Conservation (phyloP, 306 rosid genomes). For the Macrotyloma uniflorum region DNA sequence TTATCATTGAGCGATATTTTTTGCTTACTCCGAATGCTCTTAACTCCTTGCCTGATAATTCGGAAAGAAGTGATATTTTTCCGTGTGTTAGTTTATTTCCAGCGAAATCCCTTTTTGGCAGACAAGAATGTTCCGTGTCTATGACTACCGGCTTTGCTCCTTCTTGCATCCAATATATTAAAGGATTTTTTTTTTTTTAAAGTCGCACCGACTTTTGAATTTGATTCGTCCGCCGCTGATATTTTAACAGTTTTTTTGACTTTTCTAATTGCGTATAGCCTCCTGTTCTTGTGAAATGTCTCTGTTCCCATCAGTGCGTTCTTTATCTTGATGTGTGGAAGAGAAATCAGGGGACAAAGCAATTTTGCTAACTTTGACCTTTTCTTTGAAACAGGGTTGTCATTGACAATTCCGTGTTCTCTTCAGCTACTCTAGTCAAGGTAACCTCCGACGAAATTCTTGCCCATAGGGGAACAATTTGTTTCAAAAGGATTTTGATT, state of each 20-base stretch:
- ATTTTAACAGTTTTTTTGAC: slow-evolving; percentile 25
- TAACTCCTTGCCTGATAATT: not conserved
- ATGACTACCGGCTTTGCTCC: not conserved
- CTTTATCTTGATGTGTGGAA: not conserved
- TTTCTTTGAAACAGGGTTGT: slow-evolving; percentile 67
- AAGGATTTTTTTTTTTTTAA: not conserved
- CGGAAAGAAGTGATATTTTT: not conserved
- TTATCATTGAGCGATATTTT: not conserved
- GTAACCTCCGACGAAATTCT: slow-evolving; percentile 48
- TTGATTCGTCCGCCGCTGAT: slow-evolving; percentile 23
- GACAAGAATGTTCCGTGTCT: slow-evolving; percentile 13
- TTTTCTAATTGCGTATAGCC: slow-evolving; percentile 18
- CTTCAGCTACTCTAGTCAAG: slow-evolving; percentile 86
- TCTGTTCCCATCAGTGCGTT: not conserved
- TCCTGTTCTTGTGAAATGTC: slow-evolving; percentile 30
- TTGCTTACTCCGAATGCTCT: not conserved
- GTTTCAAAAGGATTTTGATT: not conserved
- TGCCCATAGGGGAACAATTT: not conserved
- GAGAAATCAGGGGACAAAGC: slow-evolving; percentile 4
- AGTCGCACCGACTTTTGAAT: slow-evolving; percentile 20
- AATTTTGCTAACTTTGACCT: slow-evolving; percentile 53
- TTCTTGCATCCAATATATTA: not conserved
- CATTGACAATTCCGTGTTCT: slow-evolving; percentile 85
- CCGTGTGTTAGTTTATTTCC: not conserved
- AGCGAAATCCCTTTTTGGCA: not conserved